These are phyloP conservation scores for Suhomyces kunorum DNA, from an alignment of 1,139 yeast species.

Conservation along the genomic window DNA sequence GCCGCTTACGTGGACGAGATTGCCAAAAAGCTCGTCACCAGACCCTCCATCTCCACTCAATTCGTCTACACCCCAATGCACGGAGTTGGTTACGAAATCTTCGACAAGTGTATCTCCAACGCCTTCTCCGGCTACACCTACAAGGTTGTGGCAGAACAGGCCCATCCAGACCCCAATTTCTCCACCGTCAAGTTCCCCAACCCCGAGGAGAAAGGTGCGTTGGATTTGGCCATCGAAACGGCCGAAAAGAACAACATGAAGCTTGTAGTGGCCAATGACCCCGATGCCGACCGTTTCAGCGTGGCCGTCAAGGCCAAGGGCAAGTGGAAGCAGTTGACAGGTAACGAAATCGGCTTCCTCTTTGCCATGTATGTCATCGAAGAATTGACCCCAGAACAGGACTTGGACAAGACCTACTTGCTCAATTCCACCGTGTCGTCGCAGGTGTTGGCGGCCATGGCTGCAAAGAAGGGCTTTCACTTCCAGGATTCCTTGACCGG, in stretches of 20 bases:
- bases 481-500: slow-evolving; percentile 88
- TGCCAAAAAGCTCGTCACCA: slow-evolving; percentile 24
- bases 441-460: slow-evolving; percentile 74
- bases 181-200: slow-evolving; percentile 88
- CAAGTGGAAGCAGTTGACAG: slow-evolving; percentile 78
- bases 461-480: slow-evolving; percentile 58
- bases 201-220: slow-evolving; percentile 94
- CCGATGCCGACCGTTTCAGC: slow-evolving; percentile 94
- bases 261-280: slow-evolving; percentile 86
- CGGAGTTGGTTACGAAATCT: slow-evolving; percentile 77
- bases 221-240: slow-evolving; percentile 62
- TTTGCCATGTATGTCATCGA: slow-evolving; percentile 69
- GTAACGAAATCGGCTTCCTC: slow-evolving; percentile 85
- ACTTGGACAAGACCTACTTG: slow-evolving; percentile 51
- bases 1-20: slow-evolving; percentile 38
- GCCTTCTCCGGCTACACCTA: slow-evolving; percentile 20
- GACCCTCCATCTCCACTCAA: slow-evolving; percentile 29
- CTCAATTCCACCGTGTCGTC: slow-evolving; percentile 91
- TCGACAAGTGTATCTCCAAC: slow-evolving; percentile 23
- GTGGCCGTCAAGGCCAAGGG: slow-evolving; percentile 59
- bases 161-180: slow-evolving; percentile 77
- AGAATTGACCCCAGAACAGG: slow-evolving; percentile 29
- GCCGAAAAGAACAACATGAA: slow-evolving; percentile 50
- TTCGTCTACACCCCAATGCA: slow-evolving; percentile 94
- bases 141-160: slow-evolving; percentile 57